These are phyloP conservation scores for Ustanciosporium gigantosporum DNA, from an alignment of 1,284 basidiomycete species.

Conservation along the genomic window DNA sequence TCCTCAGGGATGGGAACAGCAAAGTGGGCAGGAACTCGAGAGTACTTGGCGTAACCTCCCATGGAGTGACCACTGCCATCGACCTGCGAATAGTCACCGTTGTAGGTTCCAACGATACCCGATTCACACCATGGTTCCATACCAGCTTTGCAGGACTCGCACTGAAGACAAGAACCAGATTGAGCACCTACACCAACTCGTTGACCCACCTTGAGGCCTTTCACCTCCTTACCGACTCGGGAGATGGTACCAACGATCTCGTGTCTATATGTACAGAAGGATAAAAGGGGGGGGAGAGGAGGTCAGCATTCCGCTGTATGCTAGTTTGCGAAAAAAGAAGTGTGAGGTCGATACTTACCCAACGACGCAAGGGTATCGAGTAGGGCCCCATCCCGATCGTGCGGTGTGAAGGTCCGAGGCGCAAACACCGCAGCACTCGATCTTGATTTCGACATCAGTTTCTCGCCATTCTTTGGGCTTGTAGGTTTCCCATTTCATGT, in stretches of 20 bases:
- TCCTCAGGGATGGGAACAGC: constrained; percentile 56
- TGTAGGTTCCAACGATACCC: constrained; percentile 54
- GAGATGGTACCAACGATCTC: constrained; percentile 69
- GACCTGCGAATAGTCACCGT: constrained; percentile 64
- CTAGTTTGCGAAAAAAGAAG: background rate
- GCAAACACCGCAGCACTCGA: constrained; percentile 46
- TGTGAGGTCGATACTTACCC: too few relatives aligned
- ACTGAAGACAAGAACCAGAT: constrained; percentile 67
- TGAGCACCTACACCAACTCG: constrained; percentile 70
- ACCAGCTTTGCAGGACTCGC: constrained; percentile 65
- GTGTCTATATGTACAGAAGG: constrained; percentile 59
- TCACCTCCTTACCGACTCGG: constrained; percentile 63
- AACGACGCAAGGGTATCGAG: constrained; percentile 39
- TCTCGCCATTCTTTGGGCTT: constrained; percentile 42
- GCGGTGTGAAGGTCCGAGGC: constrained; percentile 47
- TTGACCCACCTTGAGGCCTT: constrained; percentile 68
- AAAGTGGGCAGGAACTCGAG: constrained; percentile 49
- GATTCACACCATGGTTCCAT: constrained; percentile 42
- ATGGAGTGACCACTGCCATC: constrained; percentile 58
- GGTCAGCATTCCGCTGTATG: too few relatives aligned
- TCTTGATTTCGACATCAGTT: constrained; percentile 44
- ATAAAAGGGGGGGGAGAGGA: too few relatives aligned
- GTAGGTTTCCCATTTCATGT: constrained; percentile 46
- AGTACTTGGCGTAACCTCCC: constrained; percentile 52
- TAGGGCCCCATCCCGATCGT: constrained; percentile 47